Conservation (phyloP, 106 monocot genomes). For the Dendrobium huoshanense region DNA sequence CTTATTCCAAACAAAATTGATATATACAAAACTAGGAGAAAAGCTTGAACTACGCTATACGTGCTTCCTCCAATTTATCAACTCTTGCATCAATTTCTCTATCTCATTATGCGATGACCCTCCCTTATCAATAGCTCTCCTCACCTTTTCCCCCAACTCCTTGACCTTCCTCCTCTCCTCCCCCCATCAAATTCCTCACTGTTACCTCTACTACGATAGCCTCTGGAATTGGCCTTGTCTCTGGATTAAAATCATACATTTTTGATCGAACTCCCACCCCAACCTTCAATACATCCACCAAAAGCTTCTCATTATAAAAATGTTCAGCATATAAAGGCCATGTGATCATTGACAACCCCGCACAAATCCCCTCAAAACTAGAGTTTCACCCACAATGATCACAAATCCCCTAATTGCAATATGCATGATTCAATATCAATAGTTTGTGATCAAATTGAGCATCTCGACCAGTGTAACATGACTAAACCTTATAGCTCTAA, state of each 20-base stretch:
- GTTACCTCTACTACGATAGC: neutral
- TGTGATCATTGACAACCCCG: conserved; percentile 46
- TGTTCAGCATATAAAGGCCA: conserved; percentile 44
- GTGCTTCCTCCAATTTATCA: neutral
- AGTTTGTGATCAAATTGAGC: conserved; percentile 1
- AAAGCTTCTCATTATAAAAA: no score
- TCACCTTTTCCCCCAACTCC: neutral
- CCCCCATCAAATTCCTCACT: conserved; percentile 9
- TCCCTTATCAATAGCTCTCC: neutral
- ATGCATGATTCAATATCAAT: conserved; percentile 29
- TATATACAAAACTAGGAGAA: no score
- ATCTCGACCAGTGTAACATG: no score
- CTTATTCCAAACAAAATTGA: no score
- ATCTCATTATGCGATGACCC: neutral
- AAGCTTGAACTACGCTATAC: no score
- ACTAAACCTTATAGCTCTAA: no score
- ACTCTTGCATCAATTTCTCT: neutral
- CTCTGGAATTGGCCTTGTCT: no score
- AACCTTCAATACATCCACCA: neutral
- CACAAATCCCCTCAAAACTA: conserved; percentile 27
- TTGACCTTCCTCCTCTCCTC: no score
- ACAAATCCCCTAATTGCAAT: conserved; percentile 55
- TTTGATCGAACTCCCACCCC: no score
- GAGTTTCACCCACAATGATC: conserved; percentile 74
- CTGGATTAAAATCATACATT: no score